Evolutionary conservation across 1,284 basidiomycete genomes (phyloP).

Genomic region (Boletus hoseneyae): DNA sequence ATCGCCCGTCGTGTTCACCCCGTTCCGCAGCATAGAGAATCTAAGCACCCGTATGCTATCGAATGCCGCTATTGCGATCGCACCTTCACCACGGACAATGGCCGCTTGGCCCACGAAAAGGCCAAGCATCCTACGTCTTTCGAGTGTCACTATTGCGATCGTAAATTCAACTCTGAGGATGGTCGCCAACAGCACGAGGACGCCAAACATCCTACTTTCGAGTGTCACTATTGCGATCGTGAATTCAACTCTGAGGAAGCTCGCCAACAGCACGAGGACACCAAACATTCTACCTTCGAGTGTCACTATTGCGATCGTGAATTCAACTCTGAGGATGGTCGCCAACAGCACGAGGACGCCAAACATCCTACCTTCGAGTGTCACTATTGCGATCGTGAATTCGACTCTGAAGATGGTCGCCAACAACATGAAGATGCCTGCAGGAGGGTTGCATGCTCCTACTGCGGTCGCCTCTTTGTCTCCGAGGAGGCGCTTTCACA

Average conservation of each 20-base stretch:
- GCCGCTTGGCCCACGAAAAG: neutral
- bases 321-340: conserved; percentile 4
- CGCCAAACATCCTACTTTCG: conserved; percentile 5
- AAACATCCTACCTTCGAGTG: conserved; percentile 15
- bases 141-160: conserved; percentile 12
- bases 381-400: conserved; percentile 13
- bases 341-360: conserved; percentile 6
- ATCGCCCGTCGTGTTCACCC: neutral
- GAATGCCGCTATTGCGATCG: conserved; percentile 12
- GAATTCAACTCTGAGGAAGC: conserved; percentile 11
- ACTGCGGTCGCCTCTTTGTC: conserved; percentile 12
- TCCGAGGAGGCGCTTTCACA: conserved; percentile 2
- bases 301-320: conserved; percentile 10
- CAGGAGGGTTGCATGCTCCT: conserved; percentile 7
- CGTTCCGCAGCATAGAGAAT: too few relatives aligned
- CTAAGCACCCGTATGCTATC: neutral
- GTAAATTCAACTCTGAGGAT: conserved; percentile 2
- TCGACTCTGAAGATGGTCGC: conserved; percentile 6
- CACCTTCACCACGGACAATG: conserved; percentile 2
- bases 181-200: conserved; percentile 7
- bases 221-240: conserved; percentile 18
- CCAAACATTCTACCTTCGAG: conserved; percentile 5
- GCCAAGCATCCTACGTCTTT: conserved; percentile 3
- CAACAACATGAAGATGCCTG: conserved; percentile 11
- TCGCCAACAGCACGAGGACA: conserved; percentile 4